Evolutionary conservation across 2,329 filamentous ascomycete genomes (phyloP).

Genomic region (Cladobotryum protrusum): DNA sequence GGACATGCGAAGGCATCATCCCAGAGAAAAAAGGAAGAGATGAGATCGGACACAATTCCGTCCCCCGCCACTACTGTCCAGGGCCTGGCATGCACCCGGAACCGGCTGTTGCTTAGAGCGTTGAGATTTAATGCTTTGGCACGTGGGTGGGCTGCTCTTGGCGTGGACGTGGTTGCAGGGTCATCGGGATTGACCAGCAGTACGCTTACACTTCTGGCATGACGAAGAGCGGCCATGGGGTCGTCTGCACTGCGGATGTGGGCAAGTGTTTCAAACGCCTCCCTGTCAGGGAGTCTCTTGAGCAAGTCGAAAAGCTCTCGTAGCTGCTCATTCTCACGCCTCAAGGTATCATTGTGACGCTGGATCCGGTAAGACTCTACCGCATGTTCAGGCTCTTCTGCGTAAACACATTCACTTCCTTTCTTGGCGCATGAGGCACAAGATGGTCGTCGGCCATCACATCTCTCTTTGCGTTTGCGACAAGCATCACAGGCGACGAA

Average conservation of each 20-base stretch:
- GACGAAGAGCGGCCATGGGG: too few relatives aligned
- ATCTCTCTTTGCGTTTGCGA: too few relatives aligned
- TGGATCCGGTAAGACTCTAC: neutral
- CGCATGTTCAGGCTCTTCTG: neutral
- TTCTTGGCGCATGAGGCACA: neutral
- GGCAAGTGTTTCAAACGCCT: neutral
- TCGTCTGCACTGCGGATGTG: too few relatives aligned
- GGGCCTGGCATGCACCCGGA: too few relatives aligned
- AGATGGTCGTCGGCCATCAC: too few relatives aligned
- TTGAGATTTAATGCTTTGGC: too few relatives aligned
- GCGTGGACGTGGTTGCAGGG: too few relatives aligned
- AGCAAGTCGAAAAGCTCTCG: conserved; percentile 12
- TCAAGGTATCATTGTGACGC: neutral
- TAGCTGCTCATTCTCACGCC: conserved; percentile 14
- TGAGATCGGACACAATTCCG: conserved; percentile 25
- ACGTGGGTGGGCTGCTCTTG: too few relatives aligned
- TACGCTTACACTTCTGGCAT: too few relatives aligned
- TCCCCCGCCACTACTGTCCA: conserved; percentile 26
- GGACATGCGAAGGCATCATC: conserved; percentile 21
- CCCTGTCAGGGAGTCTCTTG: conserved; percentile 2
- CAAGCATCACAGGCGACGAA: too few relatives aligned
- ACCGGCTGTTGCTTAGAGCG: too few relatives aligned
- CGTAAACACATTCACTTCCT: neutral
- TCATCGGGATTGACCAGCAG: too few relatives aligned
- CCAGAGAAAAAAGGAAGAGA: conserved; percentile 26